Percentiles rank a stretch among this genome's conserved stretches.
These are phyloP conservation scores for Cyclostephanos invisitatus DNA, from an alignment of 108 stramenopile species.

Conservation along the genomic window DNA sequence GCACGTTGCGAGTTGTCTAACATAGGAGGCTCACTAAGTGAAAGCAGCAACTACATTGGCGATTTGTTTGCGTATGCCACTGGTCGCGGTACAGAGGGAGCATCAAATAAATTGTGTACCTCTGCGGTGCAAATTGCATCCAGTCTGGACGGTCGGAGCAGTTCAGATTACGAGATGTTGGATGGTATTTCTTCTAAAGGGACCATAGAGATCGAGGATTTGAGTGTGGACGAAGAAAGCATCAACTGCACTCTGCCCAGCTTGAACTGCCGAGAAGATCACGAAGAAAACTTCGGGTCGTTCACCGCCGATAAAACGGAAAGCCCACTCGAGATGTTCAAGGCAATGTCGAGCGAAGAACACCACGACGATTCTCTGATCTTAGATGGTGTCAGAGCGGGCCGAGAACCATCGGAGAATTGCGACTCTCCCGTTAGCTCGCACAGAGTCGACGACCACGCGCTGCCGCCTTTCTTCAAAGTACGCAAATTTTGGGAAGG, in stretches of 20 bases:
- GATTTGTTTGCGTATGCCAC: background rate
- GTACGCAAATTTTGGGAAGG: constrained; percentile 39
- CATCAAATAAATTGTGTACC: constrained; percentile 16
- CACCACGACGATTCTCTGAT: background rate
- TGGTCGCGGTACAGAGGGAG: background rate
- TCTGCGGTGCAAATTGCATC: constrained; percentile 14
- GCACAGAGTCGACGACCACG: constrained; percentile 28
- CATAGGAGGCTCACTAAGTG: constrained; percentile 13
- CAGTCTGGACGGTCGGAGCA: constrained; percentile 19
- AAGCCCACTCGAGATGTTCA: constrained; percentile 4
- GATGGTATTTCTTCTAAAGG: constrained; percentile 22
- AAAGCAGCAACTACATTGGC: constrained; percentile 24
- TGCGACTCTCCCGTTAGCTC: constrained; percentile 6
- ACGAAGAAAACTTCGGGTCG: constrained; percentile 1
- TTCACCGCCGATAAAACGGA: background rate
- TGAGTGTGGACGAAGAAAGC: constrained; percentile 26
- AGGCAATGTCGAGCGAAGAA: background rate
- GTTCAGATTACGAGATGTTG: constrained; percentile 36
- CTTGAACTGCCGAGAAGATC: constrained; percentile 3
- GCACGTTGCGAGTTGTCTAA: background rate
- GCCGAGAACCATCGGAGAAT: constrained; percentile 6
- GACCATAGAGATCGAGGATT: constrained; percentile 33
- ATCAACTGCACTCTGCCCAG: constrained; percentile 12
- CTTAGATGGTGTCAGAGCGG: constrained; percentile 1
- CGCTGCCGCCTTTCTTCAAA: constrained; percentile 24